A percentile compares a stretch with the other conserved stretches of the same genome.
phyloP scores from a whole-genome alignment of 768 basidiomycete species.

The Gymnopilus dilepis region DNA sequence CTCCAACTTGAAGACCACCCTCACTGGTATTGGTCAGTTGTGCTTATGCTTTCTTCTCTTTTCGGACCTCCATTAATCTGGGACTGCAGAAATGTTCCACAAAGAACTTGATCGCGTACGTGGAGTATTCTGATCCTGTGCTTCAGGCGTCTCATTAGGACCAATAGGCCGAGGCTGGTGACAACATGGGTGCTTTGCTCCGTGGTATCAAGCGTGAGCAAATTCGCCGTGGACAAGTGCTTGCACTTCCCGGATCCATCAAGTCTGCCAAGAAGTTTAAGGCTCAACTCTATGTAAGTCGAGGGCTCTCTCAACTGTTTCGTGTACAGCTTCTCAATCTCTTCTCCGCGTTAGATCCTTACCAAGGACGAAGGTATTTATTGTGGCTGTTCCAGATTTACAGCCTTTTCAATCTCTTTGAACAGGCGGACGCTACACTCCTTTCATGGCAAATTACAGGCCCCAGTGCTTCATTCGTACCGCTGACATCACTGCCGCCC shows the following conservation, averaged over 20 bases:
- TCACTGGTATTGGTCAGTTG: constrained; percentile 87
- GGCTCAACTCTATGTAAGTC: constrained; percentile 85
- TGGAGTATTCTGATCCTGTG: background rate
- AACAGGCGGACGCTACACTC: constrained; percentile 79
- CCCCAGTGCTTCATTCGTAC: constrained; percentile 97
- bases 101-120: constrained; percentile 94
- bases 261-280: constrained; percentile 95
- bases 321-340: background rate
- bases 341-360: constrained; percentile 56
- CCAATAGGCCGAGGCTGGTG: constrained; percentile 89
- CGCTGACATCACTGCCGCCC: constrained; percentile 84
- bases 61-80: background rate
- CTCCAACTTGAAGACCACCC: constrained; percentile 80
- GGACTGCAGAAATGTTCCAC: constrained; percentile 94
- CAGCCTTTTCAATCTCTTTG: background rate
- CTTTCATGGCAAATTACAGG: constrained; percentile 93
- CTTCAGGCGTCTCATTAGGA: constrained; percentile 2
- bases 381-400: background rate
- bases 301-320: background rate
- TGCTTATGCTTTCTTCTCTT: background rate
- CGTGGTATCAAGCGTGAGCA: constrained; percentile 98
- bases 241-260: constrained; percentile 87
- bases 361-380: constrained; percentile 79
- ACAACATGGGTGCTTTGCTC: constrained; percentile 98
- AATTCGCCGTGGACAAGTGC: constrained; percentile 90